Conservation (phyloP, 768 basidiomycete genomes). For the Phanerochaete carnosa region DNA sequence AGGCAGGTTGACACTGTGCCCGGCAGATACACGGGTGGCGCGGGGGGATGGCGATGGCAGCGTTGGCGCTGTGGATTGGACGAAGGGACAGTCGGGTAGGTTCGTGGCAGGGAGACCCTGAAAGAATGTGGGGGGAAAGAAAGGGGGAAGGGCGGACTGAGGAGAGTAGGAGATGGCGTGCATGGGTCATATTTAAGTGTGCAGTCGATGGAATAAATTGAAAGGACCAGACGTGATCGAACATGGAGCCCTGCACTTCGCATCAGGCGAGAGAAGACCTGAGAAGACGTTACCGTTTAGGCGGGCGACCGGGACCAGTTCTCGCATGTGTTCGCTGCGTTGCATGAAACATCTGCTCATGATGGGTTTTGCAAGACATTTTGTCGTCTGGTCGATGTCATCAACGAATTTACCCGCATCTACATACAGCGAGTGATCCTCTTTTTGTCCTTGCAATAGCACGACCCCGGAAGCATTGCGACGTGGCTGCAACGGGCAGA, state of each 20-base stretch:
- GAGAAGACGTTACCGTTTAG: background rate
- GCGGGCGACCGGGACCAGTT: background rate
- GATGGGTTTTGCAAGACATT: background rate
- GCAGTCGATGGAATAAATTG: background rate
- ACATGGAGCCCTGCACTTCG: background rate
- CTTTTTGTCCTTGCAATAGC: too few relatives aligned
- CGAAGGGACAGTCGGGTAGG: background rate
- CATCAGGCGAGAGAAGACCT: too few relatives aligned
- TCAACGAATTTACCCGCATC: background rate
- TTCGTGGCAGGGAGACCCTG: background rate
- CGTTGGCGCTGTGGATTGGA: too few relatives aligned
- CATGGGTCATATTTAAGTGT: background rate
- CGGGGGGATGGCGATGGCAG: background rate
- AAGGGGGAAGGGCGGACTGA: too few relatives aligned
- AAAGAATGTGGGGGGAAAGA: background rate
- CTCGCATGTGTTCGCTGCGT: background rate
- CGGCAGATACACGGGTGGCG: background rate
- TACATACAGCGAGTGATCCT: too few relatives aligned
- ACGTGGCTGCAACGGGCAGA: too few relatives aligned
- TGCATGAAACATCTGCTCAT: conserved; percentile 2
- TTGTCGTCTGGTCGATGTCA: background rate
- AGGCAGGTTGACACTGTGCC: too few relatives aligned
- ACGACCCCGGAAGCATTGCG: too few relatives aligned
- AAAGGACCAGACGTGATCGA: background rate
- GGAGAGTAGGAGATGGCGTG: background rate